Base-by-base conservation (phyloP, 495 filamentous ascomycete genomes). In the Lichenothelia convexa region DNA sequence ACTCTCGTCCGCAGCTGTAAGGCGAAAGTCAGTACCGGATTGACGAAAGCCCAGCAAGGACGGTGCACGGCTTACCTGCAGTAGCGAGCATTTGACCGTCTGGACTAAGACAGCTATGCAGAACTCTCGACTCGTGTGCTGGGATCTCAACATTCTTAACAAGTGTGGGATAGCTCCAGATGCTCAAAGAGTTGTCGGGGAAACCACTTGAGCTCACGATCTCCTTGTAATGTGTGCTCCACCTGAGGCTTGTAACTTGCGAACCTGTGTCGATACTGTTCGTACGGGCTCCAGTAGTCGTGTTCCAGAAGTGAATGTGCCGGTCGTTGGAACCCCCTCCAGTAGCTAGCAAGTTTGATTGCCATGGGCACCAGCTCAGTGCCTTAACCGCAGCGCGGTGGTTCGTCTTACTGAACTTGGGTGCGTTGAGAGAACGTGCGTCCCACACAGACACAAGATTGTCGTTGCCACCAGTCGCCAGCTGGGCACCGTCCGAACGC, bases 301-400 rank as follows among this genome's bases (percentile, higher is more conserved):
- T 82, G 66, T 99, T 99, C 89, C 89, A 99, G 72, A 95, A 99
- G 60, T 95, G 91, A 55, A 99, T 99, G 61, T 94, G 79, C 45
- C 83, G 75, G 54, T 95, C 89, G 56, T 93, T 89, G 17, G 84
- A 89, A 35, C 89, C 89, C 46, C 91, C 91, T 21, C 91, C 89
- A 18, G 91, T 94, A 27, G 91, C 89, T 12, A 99, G 78, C 11
- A 95, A 68, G 67, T 94, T 95, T 47, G 78, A 67, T 63, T 94
- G 91, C 89, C 89, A 99, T 20, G 89, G 91, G 67, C 89, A 99
- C 89, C 89, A 99, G 40, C 83, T 80, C 23, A 99, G 70, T 26
- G 91, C 89, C 69, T 95, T 99, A 57, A 99, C 85, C 21, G 89
- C 89, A 30, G 89, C 89, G 50, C 83, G 87, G 64, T 99, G 89